These are phyloP conservation scores for Arthrinium phaeospermum DNA, from an alignment of 2,329 filamentous ascomycete genomes.

Conservation along the genomic window DNA sequence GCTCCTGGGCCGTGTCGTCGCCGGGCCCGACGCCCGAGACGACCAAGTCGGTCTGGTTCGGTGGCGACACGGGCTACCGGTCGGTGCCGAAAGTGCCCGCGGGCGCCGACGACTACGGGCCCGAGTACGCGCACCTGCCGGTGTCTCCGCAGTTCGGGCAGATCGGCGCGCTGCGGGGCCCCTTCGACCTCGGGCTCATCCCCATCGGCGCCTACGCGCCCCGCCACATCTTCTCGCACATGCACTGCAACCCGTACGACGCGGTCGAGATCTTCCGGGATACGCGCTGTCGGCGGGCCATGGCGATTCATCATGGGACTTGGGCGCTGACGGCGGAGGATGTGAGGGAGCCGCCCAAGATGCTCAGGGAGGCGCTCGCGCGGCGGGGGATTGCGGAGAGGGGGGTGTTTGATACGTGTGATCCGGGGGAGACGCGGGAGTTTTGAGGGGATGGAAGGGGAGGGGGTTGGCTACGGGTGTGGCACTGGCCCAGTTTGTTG, in stretches of 20 bases:
- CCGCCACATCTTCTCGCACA: constrained; percentile 72
- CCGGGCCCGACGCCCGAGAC: constrained; percentile 42
- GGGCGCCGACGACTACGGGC: constrained; percentile 71
- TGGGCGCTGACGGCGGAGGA: constrained; percentile 89
- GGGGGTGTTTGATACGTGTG: constrained; percentile 81
- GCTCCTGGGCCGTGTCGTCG: constrained; percentile 80
- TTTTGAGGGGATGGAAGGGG: constrained; percentile 54
- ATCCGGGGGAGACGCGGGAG: constrained; percentile 82
- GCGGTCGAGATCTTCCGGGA: constrained; percentile 89
- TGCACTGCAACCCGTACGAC: constrained; percentile 89
- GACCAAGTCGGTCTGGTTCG: constrained; percentile 84
- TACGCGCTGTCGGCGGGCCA: constrained; percentile 75
- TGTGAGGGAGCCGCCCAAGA: constrained; percentile 78
- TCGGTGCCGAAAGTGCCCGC: constrained; percentile 69
- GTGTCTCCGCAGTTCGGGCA: constrained; percentile 83
- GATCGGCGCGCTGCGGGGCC: constrained; percentile 79
- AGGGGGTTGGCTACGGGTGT: background rate
- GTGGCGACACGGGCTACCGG: constrained; percentile 89
- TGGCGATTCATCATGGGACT: constrained; percentile 93
- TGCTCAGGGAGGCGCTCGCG: constrained; percentile 74
- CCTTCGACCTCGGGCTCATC: constrained; percentile 90
- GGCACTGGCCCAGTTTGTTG: too few relatives aligned
- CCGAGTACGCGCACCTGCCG: constrained; percentile 70
- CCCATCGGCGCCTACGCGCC: constrained; percentile 91
- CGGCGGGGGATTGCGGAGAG: constrained; percentile 70